Conservation (phyloP, 192 early-diverging fungal genomes). For the Coemansia sp. region DNA sequence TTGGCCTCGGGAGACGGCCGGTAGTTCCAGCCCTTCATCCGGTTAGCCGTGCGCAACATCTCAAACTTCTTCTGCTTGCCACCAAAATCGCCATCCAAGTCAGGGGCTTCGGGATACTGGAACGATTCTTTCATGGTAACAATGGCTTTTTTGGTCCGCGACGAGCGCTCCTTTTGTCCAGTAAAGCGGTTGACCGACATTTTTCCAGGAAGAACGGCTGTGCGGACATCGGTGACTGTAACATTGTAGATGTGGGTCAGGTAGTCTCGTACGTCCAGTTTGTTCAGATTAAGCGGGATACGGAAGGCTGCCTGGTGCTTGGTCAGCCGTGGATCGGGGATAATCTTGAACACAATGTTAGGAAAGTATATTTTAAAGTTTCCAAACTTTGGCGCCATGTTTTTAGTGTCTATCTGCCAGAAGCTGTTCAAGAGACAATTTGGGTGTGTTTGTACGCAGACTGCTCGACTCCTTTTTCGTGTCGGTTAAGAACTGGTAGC, state of each 20-base stretch:
- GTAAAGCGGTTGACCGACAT: constrained; percentile 37
- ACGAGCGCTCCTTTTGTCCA: constrained; percentile 31
- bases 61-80: constrained; percentile 31
- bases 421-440: background rate
- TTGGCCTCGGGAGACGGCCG: constrained; percentile 21
- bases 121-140: constrained; percentile 70
- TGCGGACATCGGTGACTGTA: constrained; percentile 81
- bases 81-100: constrained; percentile 49
- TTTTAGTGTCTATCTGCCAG: background rate
- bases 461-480: background rate
- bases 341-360: constrained; percentile 79
- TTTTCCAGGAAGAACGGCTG: constrained; percentile 79
- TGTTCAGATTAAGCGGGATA: constrained; percentile 86
- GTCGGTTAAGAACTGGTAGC: too few species aligned
- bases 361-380: constrained; percentile 80
- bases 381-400: constrained; percentile 50
- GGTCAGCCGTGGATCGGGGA: constrained; percentile 66
- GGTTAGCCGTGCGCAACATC: constrained; percentile 25
- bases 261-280: constrained; percentile 88
- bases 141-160: constrained; percentile 65
- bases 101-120: constrained; percentile 57
- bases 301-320: constrained; percentile 90
- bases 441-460: background rate
- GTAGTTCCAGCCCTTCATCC: constrained; percentile 52
- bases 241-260: constrained; percentile 83